phyloP scores from a whole-genome alignment of 148 eudicot genomes.

The Gaultheria prostrata region DNA sequence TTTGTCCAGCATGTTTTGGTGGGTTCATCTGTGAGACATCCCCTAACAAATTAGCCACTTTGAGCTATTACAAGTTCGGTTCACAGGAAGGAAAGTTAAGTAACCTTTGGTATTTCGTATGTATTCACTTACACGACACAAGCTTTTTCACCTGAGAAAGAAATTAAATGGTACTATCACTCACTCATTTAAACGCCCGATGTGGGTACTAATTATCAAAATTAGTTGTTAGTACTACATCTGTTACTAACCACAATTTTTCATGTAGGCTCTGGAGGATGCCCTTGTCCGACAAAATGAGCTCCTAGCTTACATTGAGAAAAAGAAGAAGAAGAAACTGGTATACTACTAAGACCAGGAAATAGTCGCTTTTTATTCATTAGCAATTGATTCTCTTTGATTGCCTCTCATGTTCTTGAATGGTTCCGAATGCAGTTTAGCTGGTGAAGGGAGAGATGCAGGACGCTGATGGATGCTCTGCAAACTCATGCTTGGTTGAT shows the following conservation, averaged over 20 bases:
- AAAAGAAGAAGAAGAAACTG: slow-evolving; percentile 68
- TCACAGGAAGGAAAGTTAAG: background rate
- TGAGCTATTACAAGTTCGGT: background rate
- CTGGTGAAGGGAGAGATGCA: slow-evolving; percentile 20
- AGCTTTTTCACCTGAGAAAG: background rate
- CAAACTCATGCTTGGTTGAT: slow-evolving; percentile 2
- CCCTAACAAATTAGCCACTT: background rate
- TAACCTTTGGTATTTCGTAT: background rate
- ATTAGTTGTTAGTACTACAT: background rate
- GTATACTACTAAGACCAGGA: slow-evolving; percentile 11
- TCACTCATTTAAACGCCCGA: background rate
- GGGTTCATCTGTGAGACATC: background rate
- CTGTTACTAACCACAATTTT: background rate
- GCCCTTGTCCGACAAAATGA: slow-evolving; percentile 65
- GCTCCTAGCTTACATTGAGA: slow-evolving; percentile 63
- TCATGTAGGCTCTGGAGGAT: slow-evolving; percentile 59
- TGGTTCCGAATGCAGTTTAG: slow-evolving; percentile 15
- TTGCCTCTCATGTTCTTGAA: background rate
- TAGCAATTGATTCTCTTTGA: slow-evolving; percentile 4
- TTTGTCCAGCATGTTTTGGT: background rate
- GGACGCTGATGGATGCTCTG: background rate
- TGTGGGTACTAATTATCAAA: background rate
- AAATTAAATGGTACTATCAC: background rate
- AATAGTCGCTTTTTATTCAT: background rate
- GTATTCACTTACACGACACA: background rate